These are phyloP conservation scores for Cunninghamia lanceolata DNA, from an alignment of 75 land plant species.

Conservation along the genomic window DNA sequence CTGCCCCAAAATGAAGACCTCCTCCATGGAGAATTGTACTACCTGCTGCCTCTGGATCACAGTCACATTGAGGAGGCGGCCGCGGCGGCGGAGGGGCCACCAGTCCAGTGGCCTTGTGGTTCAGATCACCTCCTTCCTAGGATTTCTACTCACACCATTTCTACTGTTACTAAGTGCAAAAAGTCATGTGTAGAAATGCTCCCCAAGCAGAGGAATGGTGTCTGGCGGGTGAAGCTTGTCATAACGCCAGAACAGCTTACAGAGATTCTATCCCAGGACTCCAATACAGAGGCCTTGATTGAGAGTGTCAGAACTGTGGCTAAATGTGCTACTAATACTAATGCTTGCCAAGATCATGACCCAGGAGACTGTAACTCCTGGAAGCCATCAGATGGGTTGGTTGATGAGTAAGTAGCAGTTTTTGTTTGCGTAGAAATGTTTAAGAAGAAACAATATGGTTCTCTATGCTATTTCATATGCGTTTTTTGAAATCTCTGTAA, in stretches of 20 bases:
- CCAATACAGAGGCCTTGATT: conserved; percentile 49
- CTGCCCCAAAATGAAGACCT: conserved; percentile 37
- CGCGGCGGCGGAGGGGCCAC: conserved; percentile 3
- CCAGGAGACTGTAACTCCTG: neutral
- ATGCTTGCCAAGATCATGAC: neutral
- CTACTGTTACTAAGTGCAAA: conserved; percentile 12
- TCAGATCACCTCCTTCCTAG: conserved; percentile 26
- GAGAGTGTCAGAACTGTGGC: conserved; percentile 59
- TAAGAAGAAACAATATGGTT: neutral
- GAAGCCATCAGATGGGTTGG: neutral
- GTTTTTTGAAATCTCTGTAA: no score
- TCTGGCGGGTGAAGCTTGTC: conserved; percentile 66
- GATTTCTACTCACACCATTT: conserved; percentile 27
- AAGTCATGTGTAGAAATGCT: conserved; percentile 28
- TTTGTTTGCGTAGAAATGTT: neutral
- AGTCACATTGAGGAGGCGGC: conserved; percentile 4
- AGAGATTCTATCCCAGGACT: conserved; percentile 44
- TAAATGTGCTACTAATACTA: conserved; percentile 22
- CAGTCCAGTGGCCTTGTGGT: neutral
- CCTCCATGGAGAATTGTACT: conserved; percentile 37
- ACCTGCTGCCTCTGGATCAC: conserved; percentile 35
- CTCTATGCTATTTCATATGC: neutral
- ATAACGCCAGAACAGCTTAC: conserved; percentile 41
- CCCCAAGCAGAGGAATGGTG: conserved; percentile 20
- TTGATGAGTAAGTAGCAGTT: neutral